Evolutionary conservation across 2,329 filamentous ascomycete species (phyloP).

Genomic region (Ophiostoma sp.): DNA sequence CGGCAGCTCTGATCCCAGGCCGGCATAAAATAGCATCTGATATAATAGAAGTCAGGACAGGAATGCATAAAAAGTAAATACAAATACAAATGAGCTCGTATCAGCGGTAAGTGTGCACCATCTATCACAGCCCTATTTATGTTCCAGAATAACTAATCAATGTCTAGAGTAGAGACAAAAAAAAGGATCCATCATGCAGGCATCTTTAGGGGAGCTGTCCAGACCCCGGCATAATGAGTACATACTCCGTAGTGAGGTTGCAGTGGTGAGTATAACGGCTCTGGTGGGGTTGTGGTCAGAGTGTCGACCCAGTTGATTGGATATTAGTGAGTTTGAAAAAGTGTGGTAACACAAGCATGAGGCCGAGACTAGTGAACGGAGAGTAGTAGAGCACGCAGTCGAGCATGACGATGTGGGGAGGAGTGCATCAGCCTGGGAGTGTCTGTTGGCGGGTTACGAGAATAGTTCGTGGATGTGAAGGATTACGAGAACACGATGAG

Average conservation of each 20-base stretch:
- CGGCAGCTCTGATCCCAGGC: background rate
- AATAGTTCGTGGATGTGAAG: background rate
- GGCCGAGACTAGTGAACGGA: background rate
- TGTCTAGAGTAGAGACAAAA: background rate
- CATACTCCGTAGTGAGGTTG: background rate
- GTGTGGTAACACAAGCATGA: background rate
- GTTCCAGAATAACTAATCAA: background rate
- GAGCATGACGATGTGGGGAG: background rate
- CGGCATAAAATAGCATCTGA: background rate
- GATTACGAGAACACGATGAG: background rate
- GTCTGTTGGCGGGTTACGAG: background rate
- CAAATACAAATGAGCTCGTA: background rate
- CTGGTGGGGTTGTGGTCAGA: background rate
- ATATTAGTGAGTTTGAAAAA: background rate
- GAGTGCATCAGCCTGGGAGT: background rate
- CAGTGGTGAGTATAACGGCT: background rate
- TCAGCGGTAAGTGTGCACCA: background rate
- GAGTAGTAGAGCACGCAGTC: background rate
- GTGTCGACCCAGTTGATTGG: slow-evolving; percentile 8
- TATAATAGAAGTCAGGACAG: background rate
- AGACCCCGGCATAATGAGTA: background rate
- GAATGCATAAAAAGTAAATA: background rate
- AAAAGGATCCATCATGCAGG: background rate
- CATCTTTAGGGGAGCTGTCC: background rate
- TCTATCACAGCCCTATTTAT: background rate